Conservation (phyloP, 2,329 filamentous ascomycete genomes). For the Fusarium sp. region DNA sequence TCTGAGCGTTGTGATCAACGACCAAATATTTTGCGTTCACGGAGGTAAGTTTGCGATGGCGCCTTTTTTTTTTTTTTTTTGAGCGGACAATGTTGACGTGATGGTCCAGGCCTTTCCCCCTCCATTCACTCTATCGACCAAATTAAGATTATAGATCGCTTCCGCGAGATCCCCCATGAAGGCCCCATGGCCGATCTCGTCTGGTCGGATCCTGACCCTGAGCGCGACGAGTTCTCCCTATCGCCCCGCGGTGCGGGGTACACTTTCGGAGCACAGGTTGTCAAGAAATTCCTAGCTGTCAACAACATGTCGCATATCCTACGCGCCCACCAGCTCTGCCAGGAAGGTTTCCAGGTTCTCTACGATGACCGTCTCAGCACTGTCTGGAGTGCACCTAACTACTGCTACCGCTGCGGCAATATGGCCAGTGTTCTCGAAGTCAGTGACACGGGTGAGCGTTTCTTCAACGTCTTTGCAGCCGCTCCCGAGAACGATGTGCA, state of each 20-base stretch:
- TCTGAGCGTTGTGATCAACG: constrained; percentile 95
- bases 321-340: constrained; percentile 96
- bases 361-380: constrained; percentile 96
- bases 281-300: constrained; percentile 97
- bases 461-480: constrained; percentile 98
- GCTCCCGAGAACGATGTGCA: constrained; percentile 95
- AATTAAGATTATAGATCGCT: constrained; percentile 99
- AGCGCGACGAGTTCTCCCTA: constrained; percentile 95
- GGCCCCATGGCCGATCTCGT: constrained; percentile 99
- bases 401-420: constrained; percentile 95
- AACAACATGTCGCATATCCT: constrained; percentile 98
- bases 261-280: constrained; percentile 96
- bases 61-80: no score
- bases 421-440: constrained; percentile 97
- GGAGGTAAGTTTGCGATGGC: constrained; percentile 66
- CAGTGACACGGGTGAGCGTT: constrained; percentile 89
- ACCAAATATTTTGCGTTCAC: constrained; percentile 99
- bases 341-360: constrained; percentile 96
- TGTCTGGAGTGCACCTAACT: constrained; percentile 97
- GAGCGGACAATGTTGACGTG: constrained; percentile 9
- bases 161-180: constrained; percentile 97
- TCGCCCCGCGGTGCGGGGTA: constrained; percentile 95
- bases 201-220: constrained; percentile 98
- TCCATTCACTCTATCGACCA: constrained; percentile 98
- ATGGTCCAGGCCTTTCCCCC: constrained; percentile 73